Evolutionary conservation across 768 basidiomycete genomes (phyloP).

Genomic region (Auricularia sp.): DNA sequence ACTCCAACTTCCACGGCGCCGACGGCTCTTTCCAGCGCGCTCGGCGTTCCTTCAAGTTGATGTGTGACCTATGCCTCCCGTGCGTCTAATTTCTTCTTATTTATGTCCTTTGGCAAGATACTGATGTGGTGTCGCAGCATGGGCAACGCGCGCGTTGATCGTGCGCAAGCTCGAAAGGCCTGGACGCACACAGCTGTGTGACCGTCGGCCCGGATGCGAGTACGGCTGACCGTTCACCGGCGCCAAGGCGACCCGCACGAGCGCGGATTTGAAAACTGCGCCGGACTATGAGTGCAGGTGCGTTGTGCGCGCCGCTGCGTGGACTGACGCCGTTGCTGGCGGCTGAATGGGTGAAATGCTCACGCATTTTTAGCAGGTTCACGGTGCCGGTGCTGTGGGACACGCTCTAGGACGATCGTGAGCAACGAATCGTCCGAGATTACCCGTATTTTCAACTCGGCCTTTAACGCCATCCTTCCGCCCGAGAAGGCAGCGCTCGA

Average conservation of each 20-base stretch:
- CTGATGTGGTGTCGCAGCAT: constrained; percentile 40
- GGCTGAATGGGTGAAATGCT: too few relatives aligned
- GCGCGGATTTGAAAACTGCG: constrained; percentile 13
- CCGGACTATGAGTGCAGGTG: constrained; percentile 26
- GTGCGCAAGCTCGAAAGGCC: constrained; percentile 86
- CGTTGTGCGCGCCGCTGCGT: neutral
- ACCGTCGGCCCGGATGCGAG: constrained; percentile 34
- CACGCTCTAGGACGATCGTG: constrained; percentile 33
- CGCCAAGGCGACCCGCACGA: constrained; percentile 28
- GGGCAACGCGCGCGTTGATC: constrained; percentile 90
- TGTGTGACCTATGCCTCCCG: constrained; percentile 80
- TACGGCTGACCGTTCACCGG: constrained; percentile 30
- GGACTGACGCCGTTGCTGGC: too few relatives aligned
- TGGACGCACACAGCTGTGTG: constrained; percentile 63
- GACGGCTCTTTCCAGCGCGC: too few relatives aligned
- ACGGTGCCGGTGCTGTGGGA: constrained; percentile 35
- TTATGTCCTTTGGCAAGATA: too few relatives aligned
- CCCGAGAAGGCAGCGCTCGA: constrained; percentile 20
- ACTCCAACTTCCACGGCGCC: too few relatives aligned
- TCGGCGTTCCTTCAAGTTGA: too few relatives aligned
- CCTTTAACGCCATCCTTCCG: constrained; percentile 25
- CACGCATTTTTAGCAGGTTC: constrained; percentile 10
- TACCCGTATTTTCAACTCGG: constrained; percentile 33
- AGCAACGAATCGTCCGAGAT: constrained; percentile 37
- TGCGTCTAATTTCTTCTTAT: constrained; percentile 24